Percentiles rank a stretch among this genome's conserved stretches.
Conservation (phyloP, 306 rosid species). For the Cicer arietinum region DNA sequence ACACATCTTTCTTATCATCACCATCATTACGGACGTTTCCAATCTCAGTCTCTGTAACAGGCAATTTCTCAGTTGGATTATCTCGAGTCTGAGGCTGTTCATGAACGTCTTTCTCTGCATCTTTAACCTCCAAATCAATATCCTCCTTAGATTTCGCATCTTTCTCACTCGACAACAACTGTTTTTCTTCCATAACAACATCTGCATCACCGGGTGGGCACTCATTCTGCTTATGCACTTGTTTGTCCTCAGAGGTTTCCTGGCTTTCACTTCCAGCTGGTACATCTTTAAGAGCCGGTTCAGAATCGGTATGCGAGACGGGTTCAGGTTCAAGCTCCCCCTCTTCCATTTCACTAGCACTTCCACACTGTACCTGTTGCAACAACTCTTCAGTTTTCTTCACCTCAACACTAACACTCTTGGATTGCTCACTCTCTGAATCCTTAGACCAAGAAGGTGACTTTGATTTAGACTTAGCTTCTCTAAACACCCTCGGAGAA, state of each 20-base stretch:
- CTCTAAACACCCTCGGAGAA: slow-evolving; percentile 50
- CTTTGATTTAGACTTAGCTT: slow-evolving; percentile 57
- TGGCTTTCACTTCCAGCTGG: slow-evolving; percentile 36
- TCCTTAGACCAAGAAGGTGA: slow-evolving; percentile 64
- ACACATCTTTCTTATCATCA: slow-evolving; percentile 40
- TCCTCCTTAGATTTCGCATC: slow-evolving; percentile 43
- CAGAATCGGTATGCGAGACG: slow-evolving; percentile 16
- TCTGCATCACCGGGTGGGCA: slow-evolving; percentile 41
- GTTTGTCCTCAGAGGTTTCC: slow-evolving; percentile 40
- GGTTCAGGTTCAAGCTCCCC: slow-evolving; percentile 82
- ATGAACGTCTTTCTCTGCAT: slow-evolving; percentile 47
- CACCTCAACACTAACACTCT: slow-evolving; percentile 79
- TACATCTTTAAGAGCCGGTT: slow-evolving; percentile 41
- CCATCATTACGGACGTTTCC: slow-evolving; percentile 32
- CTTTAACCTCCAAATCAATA: slow-evolving; percentile 38
- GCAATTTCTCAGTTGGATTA: slow-evolving; percentile 25
- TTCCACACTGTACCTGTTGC: slow-evolving; percentile 27
- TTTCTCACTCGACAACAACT: slow-evolving; percentile 28
- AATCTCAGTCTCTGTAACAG: slow-evolving; percentile 39
- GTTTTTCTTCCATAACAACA: slow-evolving; percentile 42
- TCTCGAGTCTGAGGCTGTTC: slow-evolving; percentile 45
- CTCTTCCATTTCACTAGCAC: slow-evolving; percentile 81
- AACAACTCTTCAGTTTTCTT: slow-evolving; percentile 61
- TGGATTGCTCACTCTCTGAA: slow-evolving; percentile 70
- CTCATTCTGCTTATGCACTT: slow-evolving; percentile 49